phyloP scores from a whole-genome alignment of 1,284 basidiomycete species.

The Ustilago lituana region DNA sequence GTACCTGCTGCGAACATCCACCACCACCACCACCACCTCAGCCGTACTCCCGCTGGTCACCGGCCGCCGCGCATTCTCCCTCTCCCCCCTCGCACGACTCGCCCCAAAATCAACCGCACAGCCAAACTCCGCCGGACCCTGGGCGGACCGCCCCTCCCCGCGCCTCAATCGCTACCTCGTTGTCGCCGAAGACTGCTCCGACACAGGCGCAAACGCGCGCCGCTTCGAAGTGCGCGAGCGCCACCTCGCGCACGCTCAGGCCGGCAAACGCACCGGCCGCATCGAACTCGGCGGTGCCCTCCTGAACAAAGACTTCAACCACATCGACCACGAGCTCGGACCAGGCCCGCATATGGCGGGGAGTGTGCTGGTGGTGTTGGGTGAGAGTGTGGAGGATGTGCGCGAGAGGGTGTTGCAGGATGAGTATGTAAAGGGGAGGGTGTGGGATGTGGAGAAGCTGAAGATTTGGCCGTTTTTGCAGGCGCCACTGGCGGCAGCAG shows the following conservation, averaged over 20 bases:
- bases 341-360: slow-evolving; percentile 45
- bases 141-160: slow-evolving; percentile 30
- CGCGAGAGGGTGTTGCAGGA: slow-evolving; percentile 40
- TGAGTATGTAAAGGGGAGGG: slow-evolving; percentile 48
- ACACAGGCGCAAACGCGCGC: slow-evolving; percentile 46
- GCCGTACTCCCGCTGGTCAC: too few species aligned
- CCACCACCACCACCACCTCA: too few species aligned
- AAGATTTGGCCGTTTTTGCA: slow-evolving; percentile 54
- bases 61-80: slow-evolving; percentile 13
- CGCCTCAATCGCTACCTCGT: slow-evolving; percentile 53
- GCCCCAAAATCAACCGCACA: slow-evolving; percentile 1
- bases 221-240: slow-evolving; percentile 54
- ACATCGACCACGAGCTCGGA: slow-evolving; percentile 44
- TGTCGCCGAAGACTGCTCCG: slow-evolving; percentile 44
- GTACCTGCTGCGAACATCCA: slow-evolving; percentile 10
- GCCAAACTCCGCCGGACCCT: slow-evolving; percentile 26
- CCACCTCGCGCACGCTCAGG: slow-evolving; percentile 48
- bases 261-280: slow-evolving; percentile 46
- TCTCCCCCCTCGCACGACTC: slow-evolving; percentile 1
- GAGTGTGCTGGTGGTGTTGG: slow-evolving; percentile 48
- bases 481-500: slow-evolving; percentile 25
- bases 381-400: slow-evolving; percentile 54
- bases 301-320: slow-evolving; percentile 43
- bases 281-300: slow-evolving; percentile 56
- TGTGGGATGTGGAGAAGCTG: slow-evolving; percentile 46